phyloP scores from a whole-genome alignment of 441 rosid species.

The Populus hybrid region DNA sequence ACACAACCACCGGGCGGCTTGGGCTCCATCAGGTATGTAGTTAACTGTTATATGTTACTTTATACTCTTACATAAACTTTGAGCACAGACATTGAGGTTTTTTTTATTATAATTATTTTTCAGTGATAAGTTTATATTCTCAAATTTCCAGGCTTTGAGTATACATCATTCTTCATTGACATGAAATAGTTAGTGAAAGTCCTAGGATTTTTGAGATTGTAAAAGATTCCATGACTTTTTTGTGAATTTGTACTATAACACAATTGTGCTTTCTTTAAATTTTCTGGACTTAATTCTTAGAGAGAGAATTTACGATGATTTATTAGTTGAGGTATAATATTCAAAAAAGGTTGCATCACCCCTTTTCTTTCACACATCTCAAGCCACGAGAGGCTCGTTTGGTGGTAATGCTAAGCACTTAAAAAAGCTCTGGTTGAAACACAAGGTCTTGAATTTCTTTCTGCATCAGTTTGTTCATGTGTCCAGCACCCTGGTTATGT shows the following conservation, averaged over 20 bases:
- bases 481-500: background rate
- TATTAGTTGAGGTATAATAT: background rate
- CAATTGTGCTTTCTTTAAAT: background rate
- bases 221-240: background rate
- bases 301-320: background rate
- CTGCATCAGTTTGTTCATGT: background rate
- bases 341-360: background rate
- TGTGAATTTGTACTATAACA: background rate
- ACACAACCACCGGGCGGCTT: conserved; percentile 54
- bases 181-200: background rate
- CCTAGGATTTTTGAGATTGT: background rate
- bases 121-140: background rate
- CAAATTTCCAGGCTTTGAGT: background rate
- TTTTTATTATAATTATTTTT: too few relatives aligned
- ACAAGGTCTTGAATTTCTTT: background rate
- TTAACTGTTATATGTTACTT: background rate
- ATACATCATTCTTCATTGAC: background rate
- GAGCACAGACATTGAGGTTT: background rate
- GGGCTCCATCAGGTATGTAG: conserved; percentile 76
- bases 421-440: background rate
- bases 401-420: background rate
- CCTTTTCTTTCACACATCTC: background rate
- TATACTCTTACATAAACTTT: background rate
- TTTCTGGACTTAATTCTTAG: background rate
- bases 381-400: background rate